These are phyloP conservation scores for Vicia sativa DNA, from an alignment of 306 rosid genomes.

Conservation along the genomic window DNA sequence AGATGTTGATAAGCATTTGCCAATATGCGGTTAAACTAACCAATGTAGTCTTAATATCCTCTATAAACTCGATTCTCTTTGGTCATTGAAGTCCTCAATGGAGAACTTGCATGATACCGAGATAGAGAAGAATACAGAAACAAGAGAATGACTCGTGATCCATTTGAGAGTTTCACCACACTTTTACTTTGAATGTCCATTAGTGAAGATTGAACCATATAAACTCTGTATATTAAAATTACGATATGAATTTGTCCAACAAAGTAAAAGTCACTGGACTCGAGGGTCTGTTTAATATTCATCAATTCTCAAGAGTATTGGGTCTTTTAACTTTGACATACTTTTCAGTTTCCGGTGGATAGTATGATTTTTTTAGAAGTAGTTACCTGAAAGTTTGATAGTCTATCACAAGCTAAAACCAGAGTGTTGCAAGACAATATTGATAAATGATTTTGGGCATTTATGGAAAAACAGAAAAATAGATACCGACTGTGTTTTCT, in stretches of 20 bases:
- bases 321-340: neutral
- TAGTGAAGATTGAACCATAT: conserved; percentile 16
- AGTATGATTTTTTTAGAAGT: neutral
- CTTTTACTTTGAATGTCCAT: neutral
- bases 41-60: no score
- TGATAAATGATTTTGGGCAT: neutral
- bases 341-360: neutral
- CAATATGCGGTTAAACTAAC: conserved; percentile 46
- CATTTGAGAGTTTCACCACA: conserved; percentile 41
- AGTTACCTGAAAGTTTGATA: neutral
- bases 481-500: neutral
- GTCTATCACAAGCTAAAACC: neutral
- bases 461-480: neutral
- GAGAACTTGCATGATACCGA: conserved; percentile 46
- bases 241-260: neutral
- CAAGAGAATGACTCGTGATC: conserved; percentile 14
- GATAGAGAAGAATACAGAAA: conserved; percentile 38
- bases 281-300: neutral
- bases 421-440: neutral
- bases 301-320: neutral
- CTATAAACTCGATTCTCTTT: conserved; percentile 46
- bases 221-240: neutral
- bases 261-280: neutral
- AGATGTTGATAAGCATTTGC: conserved; percentile 65
- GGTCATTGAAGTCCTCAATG: conserved; percentile 53